Conservation (phyloP, 2,329 filamentous ascomycete genomes). For the Coleophoma eucalyptorum region DNA sequence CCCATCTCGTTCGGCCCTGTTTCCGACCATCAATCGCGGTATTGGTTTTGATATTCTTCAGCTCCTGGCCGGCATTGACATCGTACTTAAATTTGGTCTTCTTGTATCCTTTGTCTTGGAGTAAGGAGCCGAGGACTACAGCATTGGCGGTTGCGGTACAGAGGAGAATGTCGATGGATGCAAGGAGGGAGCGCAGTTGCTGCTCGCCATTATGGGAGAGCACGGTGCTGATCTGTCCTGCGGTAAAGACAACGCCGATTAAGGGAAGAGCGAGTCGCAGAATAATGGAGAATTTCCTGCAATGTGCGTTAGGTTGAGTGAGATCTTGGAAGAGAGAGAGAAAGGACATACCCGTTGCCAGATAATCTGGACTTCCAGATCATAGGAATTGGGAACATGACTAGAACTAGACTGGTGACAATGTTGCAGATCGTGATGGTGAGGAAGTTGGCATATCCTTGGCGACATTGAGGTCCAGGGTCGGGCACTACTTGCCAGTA, state of each 20-base stretch:
- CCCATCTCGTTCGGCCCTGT: constrained; percentile 51
- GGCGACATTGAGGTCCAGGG: constrained; percentile 78
- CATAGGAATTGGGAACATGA: constrained; percentile 84
- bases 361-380: constrained; percentile 75
- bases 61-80: constrained; percentile 34
- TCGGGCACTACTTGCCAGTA: constrained; percentile 82
- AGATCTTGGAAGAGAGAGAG: not conserved
- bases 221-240: constrained; percentile 73
- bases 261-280: constrained; percentile 81
- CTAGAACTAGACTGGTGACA: constrained; percentile 79
- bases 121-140: constrained; percentile 84
- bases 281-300: constrained; percentile 72
- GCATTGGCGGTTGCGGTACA: constrained; percentile 86
- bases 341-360: constrained; percentile 40
- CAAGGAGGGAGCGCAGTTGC: constrained; percentile 80
- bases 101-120: constrained; percentile 85
- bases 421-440: constrained; percentile 85
- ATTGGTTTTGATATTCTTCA: constrained; percentile 15
- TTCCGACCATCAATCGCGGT: constrained; percentile 36
- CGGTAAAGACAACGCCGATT: constrained; percentile 71
- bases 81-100: constrained; percentile 73
- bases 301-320: constrained; percentile 1
- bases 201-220: constrained; percentile 67
- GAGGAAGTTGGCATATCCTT: constrained; percentile 79
- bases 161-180: constrained; percentile 84